Conservation (phyloP, 169 alveolate genomes). For the Plasmodium relictum region DNA sequence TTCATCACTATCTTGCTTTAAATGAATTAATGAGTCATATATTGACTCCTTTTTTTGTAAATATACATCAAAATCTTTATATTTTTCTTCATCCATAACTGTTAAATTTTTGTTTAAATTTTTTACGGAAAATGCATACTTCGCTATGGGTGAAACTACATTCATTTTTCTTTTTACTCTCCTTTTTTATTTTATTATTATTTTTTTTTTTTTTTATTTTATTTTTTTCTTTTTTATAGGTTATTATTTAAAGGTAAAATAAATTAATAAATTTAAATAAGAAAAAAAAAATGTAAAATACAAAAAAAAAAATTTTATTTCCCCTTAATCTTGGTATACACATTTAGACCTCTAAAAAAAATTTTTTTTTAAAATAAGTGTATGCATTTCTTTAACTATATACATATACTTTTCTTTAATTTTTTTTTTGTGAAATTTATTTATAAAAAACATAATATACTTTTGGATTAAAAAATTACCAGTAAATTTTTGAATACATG, state of each 20-base stretch:
- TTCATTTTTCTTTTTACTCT: constrained; percentile 32
- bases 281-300: neutral
- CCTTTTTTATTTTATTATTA: neutral
- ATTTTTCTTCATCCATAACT: constrained; percentile 66
- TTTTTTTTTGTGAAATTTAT: too few species aligned
- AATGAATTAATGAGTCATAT: constrained; percentile 39
- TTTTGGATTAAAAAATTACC: too few species aligned
- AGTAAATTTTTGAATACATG: too few species aligned
- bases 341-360: neutral
- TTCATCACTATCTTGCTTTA: constrained; percentile 53
- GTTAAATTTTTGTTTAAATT: constrained; percentile 6
- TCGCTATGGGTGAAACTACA: constrained; percentile 16
- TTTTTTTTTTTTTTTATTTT: neutral
- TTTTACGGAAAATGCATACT: constrained; percentile 2
- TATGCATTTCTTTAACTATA: neutral
- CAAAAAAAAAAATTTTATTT: neutral
- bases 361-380: neutral
- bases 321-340: neutral
- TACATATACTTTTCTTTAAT: too few species aligned
- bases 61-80: constrained; percentile 8
- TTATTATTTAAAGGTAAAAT: neutral
- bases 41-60: constrained; percentile 21
- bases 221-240: neutral
- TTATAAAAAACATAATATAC: too few species aligned
- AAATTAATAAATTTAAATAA: neutral